Evolutionary conservation across 768 basidiomycete species (phyloP).

Genomic region (Obba rivulosa): DNA sequence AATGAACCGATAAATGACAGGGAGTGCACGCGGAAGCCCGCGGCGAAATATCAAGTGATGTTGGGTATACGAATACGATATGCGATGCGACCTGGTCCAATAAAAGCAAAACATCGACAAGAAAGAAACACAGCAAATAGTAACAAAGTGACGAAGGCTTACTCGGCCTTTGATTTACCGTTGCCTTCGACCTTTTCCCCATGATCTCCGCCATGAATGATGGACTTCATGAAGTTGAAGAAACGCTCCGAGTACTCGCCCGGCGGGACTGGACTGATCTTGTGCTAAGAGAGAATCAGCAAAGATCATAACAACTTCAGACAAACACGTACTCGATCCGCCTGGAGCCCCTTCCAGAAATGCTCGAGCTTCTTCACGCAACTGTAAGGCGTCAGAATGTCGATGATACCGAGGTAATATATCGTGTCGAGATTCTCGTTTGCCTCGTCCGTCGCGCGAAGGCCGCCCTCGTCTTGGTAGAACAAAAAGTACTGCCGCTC

Average conservation of each 20-base stretch:
- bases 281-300: slow-evolving; percentile 52
- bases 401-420: slow-evolving; percentile 95
- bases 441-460: slow-evolving; percentile 82
- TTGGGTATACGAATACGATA: not conserved
- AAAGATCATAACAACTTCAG: slow-evolving; percentile 1
- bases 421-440: slow-evolving; percentile 73
- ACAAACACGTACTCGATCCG: slow-evolving; percentile 68
- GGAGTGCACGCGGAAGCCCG: not conserved
- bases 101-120: not conserved
- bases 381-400: slow-evolving; percentile 90
- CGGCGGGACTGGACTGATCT: slow-evolving; percentile 91
- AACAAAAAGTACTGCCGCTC: slow-evolving; percentile 79
- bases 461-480: slow-evolving; percentile 94
- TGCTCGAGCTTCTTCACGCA: slow-evolving; percentile 76
- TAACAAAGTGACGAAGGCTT: not conserved
- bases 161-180: not conserved
- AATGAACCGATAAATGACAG: not conserved
- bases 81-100: not conserved
- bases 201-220: slow-evolving; percentile 79
- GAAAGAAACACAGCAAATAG: not conserved
- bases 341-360: slow-evolving; percentile 85
- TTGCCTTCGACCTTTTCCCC: slow-evolving; percentile 20
- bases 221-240: slow-evolving; percentile 77
- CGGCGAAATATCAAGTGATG: not conserved
- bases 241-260: slow-evolving; percentile 86